These are phyloP conservation scores for Penicillium desertorum DNA, from an alignment of 495 filamentous ascomycete species.

Conservation along the genomic window DNA sequence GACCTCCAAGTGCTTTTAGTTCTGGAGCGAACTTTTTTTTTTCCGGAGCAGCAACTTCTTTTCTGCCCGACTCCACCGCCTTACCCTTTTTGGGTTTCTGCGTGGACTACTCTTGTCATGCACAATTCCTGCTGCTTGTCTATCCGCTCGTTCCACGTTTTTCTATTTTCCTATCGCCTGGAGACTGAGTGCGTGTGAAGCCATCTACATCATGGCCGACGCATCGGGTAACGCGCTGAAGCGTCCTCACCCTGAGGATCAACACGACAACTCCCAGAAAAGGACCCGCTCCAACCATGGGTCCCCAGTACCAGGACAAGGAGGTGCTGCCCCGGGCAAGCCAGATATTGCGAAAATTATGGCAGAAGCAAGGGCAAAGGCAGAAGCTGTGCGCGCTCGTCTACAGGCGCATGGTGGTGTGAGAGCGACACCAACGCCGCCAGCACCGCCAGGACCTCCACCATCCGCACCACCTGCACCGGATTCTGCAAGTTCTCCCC, in stretches of 20 bases:
- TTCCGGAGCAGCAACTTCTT: conserved; percentile 29
- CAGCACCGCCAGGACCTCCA: conserved; percentile 10
- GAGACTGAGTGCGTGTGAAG: conserved; percentile 11
- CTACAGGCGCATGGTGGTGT: conserved; percentile 47
- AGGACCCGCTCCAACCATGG: conserved; percentile 59
- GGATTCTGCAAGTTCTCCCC: conserved; percentile 34
- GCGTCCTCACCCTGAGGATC: conserved; percentile 57
- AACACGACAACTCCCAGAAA: conserved; percentile 54
- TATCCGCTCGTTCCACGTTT: neutral
- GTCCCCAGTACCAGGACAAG: conserved; percentile 50
- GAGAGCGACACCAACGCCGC: conserved; percentile 32
- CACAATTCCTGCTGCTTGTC: neutral
- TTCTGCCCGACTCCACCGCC: conserved; percentile 35
- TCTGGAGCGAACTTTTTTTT: conserved; percentile 30
- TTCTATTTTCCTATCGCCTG: neutral
- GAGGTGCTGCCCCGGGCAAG: conserved; percentile 39
- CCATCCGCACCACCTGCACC: conserved; percentile 31
- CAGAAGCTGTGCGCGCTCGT: conserved; percentile 58
- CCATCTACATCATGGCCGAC: conserved; percentile 50
- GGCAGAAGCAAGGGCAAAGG: conserved; percentile 61
- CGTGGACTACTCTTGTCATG: conserved; percentile 11
- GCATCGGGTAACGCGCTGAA: conserved; percentile 53
- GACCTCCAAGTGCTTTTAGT: conserved; percentile 29
- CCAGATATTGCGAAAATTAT: conserved; percentile 61
- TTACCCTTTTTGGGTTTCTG: conserved; percentile 13